These are phyloP conservation scores for Astragalus glycyphyllos DNA, from an alignment of 306 rosid genomes.

Conservation along the genomic window DNA sequence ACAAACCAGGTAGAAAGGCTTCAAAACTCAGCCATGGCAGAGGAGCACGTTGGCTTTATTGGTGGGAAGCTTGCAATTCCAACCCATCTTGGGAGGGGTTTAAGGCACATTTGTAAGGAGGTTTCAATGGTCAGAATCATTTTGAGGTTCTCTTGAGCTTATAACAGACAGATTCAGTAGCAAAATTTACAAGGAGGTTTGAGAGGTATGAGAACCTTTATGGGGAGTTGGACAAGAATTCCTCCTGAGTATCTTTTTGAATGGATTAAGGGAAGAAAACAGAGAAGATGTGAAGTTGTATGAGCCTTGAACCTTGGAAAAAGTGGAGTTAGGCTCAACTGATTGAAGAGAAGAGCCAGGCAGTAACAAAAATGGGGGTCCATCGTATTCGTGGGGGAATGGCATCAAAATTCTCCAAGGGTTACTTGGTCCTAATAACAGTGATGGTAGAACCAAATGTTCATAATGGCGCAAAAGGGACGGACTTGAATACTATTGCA, in stretches of 20 bases:
- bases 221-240: not conserved
- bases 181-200: not conserved
- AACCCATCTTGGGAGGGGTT: no score
- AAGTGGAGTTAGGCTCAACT: no score
- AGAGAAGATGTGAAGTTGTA: not conserved
- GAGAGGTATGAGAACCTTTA: not conserved
- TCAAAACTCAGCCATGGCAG: not conserved
- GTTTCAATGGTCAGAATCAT: not conserved
- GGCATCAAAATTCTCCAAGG: no score
- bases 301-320: not conserved
- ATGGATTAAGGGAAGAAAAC: not conserved
- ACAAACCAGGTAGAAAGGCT: not conserved
- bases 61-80: not conserved
- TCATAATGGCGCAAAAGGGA: no score
- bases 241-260: not conserved
- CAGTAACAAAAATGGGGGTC: no score
- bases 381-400: no score
- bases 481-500: no score
- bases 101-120: not conserved
- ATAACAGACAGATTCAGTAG: not conserved
- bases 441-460: no score
- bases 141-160: not conserved
- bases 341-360: no score
- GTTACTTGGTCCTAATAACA: no score
- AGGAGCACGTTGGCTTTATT: not conserved